These are phyloP conservation scores for Salix dunnii DNA, from an alignment of 345 rosid species.

Conservation along the genomic window DNA sequence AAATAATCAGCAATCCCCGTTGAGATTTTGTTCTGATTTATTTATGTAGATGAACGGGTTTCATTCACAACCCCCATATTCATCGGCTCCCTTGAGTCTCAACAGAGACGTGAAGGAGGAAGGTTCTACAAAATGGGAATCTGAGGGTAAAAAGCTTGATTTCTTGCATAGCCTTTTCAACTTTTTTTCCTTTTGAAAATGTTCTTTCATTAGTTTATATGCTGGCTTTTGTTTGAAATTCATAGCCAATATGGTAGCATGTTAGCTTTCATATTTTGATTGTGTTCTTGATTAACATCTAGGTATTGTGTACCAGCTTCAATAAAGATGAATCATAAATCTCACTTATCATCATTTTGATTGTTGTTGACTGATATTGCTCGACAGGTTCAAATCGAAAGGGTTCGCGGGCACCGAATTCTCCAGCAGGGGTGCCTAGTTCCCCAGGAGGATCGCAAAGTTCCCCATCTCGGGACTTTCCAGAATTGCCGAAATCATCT, in stretches of 20 bases:
- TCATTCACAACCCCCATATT: slow-evolving; percentile 26
- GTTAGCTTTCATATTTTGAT: background rate
- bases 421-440: background rate
- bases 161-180: background rate
- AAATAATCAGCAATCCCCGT: background rate
- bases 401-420: slow-evolving; percentile 3
- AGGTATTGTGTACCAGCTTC: background rate
- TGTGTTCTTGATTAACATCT: background rate
- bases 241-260: background rate
- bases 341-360: background rate
- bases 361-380: too few species aligned
- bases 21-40: background rate
- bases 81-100: slow-evolving; percentile 29
- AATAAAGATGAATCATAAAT: background rate
- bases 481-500: slow-evolving; percentile 40
- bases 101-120: slow-evolving; percentile 35
- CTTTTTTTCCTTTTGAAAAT: background rate
- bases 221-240: background rate
- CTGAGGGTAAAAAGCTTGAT: slow-evolving; percentile 40
- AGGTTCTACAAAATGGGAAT: slow-evolving; percentile 31
- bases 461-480: slow-evolving; percentile 18
- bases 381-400: slow-evolving; percentile 10
- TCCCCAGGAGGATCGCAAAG: slow-evolving; percentile 5
- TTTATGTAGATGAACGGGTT: slow-evolving; percentile 61
- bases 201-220: background rate